A percentile compares a stretch with the other conserved stretches of the same genome.
phyloP scores from a whole-genome alignment of 2,329 filamentous ascomycete species.

The Ophiosphaerella narmari region DNA sequence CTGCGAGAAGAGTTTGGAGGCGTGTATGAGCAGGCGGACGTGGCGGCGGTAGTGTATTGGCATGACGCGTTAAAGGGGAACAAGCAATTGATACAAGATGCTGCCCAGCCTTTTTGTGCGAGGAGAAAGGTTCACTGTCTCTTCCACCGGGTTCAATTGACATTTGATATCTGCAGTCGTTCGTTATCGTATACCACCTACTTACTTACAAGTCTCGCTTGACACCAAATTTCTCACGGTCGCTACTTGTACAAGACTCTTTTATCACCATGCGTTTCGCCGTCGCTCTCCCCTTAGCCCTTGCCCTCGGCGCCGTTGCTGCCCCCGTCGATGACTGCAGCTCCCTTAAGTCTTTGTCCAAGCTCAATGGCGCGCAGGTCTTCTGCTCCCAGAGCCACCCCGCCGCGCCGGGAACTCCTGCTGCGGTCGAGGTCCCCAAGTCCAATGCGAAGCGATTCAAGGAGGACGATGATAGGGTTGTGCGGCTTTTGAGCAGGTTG shows the following conservation, averaged over 20 bases:
- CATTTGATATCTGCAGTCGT: background rate
- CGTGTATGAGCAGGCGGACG: background rate
- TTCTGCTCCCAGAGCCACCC: background rate
- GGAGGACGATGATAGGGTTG: slow-evolving; percentile 1
- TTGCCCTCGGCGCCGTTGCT: background rate
- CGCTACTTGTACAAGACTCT: background rate
- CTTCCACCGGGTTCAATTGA: background rate
- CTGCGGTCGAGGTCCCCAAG: background rate
- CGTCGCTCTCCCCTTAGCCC: background rate
- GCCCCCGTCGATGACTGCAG: background rate
- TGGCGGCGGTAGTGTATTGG: slow-evolving; percentile 1
- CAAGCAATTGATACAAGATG: background rate
- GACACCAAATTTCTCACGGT: background rate
- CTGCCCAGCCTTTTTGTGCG: no score
- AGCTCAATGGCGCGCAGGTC: background rate
- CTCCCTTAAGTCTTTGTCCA: background rate
- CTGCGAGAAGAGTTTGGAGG: background rate
- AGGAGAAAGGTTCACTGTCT: no score
- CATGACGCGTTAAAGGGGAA: slow-evolving; percentile 1
- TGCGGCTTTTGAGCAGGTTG: background rate
- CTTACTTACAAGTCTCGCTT: background rate
- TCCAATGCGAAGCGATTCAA: slow-evolving; percentile 2
- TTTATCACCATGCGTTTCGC: background rate
- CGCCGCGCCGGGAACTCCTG: background rate
- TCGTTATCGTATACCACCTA: background rate